These are phyloP conservation scores for Colletotrichum tropicale DNA, from an alignment of 2,329 filamentous ascomycete species.

Conservation along the genomic window DNA sequence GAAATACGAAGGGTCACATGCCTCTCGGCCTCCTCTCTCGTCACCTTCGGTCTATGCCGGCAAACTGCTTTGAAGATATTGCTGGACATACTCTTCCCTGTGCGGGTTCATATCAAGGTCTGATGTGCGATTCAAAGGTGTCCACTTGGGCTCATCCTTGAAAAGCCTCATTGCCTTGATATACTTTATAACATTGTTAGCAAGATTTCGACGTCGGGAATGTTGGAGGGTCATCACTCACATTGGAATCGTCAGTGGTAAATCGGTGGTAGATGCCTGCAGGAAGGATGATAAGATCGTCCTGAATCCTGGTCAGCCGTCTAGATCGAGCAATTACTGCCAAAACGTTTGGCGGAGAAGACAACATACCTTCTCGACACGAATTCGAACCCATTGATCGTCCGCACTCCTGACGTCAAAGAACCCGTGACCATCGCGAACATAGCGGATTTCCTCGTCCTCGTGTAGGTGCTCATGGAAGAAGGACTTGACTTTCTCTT, in stretches of 20 bases:
- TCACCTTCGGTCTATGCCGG: neutral
- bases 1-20: neutral
- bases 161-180: constrained; percentile 96
- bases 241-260: constrained; percentile 90
- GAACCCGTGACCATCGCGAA: constrained; percentile 85
- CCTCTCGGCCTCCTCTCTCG: neutral
- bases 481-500: constrained; percentile 92
- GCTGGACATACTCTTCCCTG: constrained; percentile 76
- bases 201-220: neutral
- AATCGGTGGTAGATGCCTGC: constrained; percentile 98
- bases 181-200: constrained; percentile 62
- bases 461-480: constrained; percentile 97
- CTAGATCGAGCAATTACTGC: neutral
- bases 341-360: neutral
- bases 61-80: constrained; percentile 34
- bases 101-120: constrained; percentile 81
- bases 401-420: constrained; percentile 87
- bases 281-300: constrained; percentile 91
- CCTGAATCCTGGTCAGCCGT: constrained; percentile 30
- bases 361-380: constrained; percentile 70
- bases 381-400: constrained; percentile 89
- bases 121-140: constrained; percentile 79
- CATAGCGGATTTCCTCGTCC: constrained; percentile 97
- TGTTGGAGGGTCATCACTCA: constrained; percentile 54
- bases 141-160: constrained; percentile 99